These are phyloP conservation scores for Anisodus tanguticus DNA, from an alignment of 257 asterid genomes.

Conservation along the genomic window DNA sequence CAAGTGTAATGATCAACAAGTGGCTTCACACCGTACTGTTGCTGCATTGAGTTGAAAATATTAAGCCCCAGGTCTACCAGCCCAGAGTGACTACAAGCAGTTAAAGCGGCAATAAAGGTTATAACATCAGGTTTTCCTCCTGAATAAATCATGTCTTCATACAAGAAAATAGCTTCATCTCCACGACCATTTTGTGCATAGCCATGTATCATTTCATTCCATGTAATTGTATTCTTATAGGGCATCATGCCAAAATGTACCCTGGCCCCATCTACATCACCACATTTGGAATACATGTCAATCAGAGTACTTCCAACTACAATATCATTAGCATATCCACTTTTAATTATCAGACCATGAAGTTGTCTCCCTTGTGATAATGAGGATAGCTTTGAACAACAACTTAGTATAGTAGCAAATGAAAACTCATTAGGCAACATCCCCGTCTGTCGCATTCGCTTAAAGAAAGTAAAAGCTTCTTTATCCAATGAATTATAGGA, in stretches of 20 bases:
- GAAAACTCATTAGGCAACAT: constrained; percentile 29
- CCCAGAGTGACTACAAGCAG: constrained; percentile 43
- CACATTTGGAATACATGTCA: constrained; percentile 44
- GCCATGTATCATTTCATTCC: constrained; percentile 40
- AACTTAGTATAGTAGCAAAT: constrained; percentile 11
- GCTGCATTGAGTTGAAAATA: constrained; percentile 33
- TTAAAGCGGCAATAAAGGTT: constrained; percentile 37
- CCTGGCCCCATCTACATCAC: constrained; percentile 33
- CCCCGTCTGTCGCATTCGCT: constrained; percentile 22
- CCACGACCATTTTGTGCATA: constrained; percentile 41
- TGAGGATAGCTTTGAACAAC: constrained; percentile 36
- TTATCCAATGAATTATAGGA: constrained; percentile 23
- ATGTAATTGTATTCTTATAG: constrained; percentile 35
- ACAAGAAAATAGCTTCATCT: constrained; percentile 36
- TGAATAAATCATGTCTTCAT: constrained; percentile 32
- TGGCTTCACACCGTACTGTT: constrained; percentile 35
- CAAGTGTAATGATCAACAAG: constrained; percentile 39
- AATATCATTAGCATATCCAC: constrained; percentile 33
- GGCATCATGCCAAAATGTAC: constrained; percentile 33
- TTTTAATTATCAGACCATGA: constrained; percentile 30
- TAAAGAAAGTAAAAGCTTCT: constrained; percentile 26
- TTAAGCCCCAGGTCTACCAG: constrained; percentile 35
- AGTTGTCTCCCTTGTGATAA: constrained; percentile 35
- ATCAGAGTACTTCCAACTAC: constrained; percentile 41
- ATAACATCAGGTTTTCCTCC: constrained; percentile 36